Percentiles rank a stretch among this genome's conserved stretches.
Conservation (phyloP, 768 basidiomycete species). For the Russula vinacea region DNA sequence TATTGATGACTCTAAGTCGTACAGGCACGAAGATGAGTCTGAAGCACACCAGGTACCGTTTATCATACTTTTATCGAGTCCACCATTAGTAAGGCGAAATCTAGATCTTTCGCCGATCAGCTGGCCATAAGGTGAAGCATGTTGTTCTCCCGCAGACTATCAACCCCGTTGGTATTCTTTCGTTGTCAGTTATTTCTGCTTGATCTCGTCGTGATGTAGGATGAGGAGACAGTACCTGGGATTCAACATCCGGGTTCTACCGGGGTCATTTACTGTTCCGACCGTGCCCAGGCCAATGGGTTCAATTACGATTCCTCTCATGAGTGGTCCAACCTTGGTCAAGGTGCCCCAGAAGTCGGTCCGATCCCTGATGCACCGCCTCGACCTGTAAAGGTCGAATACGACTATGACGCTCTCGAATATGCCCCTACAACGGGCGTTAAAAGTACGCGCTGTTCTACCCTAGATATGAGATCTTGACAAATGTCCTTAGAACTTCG, state of each 20-base stretch:
- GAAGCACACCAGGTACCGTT: slow-evolving; percentile 74
- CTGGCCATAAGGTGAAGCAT: slow-evolving; percentile 63
- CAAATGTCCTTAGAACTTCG: slow-evolving; percentile 57
- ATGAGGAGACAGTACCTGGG: slow-evolving; percentile 88
- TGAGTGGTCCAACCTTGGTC: slow-evolving; percentile 88
- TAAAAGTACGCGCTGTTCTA: slow-evolving; percentile 49
- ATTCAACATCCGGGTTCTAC: slow-evolving; percentile 71
- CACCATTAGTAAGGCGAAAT: slow-evolving; percentile 2
- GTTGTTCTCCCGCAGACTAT: slow-evolving; percentile 58
- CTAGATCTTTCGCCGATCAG: slow-evolving; percentile 73
- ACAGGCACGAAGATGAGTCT: slow-evolving; percentile 76
- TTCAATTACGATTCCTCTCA: slow-evolving; percentile 76
- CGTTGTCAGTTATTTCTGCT: neutral
- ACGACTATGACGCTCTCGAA: slow-evolving; percentile 73
- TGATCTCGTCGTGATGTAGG: slow-evolving; percentile 39
- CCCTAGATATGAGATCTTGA: neutral
- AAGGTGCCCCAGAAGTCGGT: slow-evolving; percentile 88
- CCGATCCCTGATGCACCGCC: slow-evolving; percentile 70
- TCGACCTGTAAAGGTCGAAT: slow-evolving; percentile 60
- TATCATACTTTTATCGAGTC: slow-evolving; percentile 6
- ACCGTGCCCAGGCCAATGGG: slow-evolving; percentile 93
- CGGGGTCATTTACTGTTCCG: slow-evolving; percentile 82
- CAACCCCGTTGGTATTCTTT: slow-evolving; percentile 54
- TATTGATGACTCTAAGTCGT: slow-evolving; percentile 60
- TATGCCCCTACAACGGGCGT: slow-evolving; percentile 94